Evolutionary conservation across 192 early-diverging fungal genomes (phyloP).

Genomic region (Dimargaris cristalligena): DNA sequence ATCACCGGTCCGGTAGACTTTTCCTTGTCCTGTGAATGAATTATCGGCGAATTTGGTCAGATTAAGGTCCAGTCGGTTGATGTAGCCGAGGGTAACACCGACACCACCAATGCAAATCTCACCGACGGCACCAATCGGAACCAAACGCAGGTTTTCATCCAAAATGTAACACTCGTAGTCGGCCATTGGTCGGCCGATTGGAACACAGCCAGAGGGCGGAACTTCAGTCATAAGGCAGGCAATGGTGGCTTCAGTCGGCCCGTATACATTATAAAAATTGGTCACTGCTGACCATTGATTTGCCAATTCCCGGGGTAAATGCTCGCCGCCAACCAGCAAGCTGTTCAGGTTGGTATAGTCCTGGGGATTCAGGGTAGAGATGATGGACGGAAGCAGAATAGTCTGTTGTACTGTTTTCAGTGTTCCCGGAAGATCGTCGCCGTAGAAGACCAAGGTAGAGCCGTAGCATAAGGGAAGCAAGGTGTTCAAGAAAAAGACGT

Average conservation of each 20-base stretch:
- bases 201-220: not conserved
- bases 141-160: not conserved
- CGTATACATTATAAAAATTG: not conserved
- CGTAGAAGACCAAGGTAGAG: too few relatives aligned
- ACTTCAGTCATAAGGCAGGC: not conserved
- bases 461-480: too few relatives aligned
- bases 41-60: slow-evolving; percentile 36
- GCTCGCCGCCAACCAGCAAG: not conserved
- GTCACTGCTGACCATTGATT: not conserved
- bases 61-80: slow-evolving; percentile 27
- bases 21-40: slow-evolving; percentile 23
- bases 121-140: slow-evolving; percentile 21
- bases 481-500: too few relatives aligned
- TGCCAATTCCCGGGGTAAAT: not conserved
- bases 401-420: too few relatives aligned
- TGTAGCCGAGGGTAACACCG: slow-evolving; percentile 42
- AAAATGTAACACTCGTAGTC: not conserved
- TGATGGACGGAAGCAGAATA: not conserved
- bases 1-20: slow-evolving; percentile 47
- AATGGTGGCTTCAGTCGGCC: slow-evolving; percentile 3
- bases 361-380: not conserved
- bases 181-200: not conserved
- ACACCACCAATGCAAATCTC: slow-evolving; percentile 39
- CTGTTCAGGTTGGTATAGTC: not conserved
- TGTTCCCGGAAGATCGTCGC: too few relatives aligned